phyloP scores from a whole-genome alignment of 1,139 yeast species.

The Saccharomyces hybrid region DNA sequence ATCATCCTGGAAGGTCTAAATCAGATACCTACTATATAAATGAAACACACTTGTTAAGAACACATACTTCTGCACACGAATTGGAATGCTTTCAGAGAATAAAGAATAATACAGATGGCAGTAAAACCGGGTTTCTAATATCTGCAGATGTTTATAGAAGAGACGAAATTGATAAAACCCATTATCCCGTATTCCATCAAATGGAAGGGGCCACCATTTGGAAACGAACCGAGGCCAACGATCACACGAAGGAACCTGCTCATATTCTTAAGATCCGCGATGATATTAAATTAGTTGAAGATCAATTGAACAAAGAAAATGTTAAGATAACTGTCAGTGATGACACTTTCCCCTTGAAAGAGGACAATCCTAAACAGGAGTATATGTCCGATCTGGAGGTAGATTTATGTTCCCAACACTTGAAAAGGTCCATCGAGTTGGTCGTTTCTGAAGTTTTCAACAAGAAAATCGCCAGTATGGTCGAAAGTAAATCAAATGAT shows the following conservation, averaged over 20 bases:
- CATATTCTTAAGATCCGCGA: slow-evolving; percentile 28
- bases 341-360: slow-evolving; percentile 38
- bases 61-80: slow-evolving; percentile 98
- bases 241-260: slow-evolving; percentile 9
- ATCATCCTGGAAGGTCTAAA: slow-evolving; percentile 89
- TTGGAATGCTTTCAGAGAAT: slow-evolving; percentile 55
- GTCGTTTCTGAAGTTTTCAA: slow-evolving; percentile 79
- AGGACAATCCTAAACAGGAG: slow-evolving; percentile 62
- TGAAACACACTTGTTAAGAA: slow-evolving; percentile 59
- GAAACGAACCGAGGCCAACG: slow-evolving; percentile 37
- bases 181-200: slow-evolving; percentile 95
- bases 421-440: slow-evolving; percentile 78
- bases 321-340: slow-evolving; percentile 58
- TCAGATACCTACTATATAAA: slow-evolving; percentile 91
- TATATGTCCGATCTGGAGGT: slow-evolving; percentile 66
- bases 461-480: slow-evolving; percentile 54
- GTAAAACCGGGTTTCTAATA: slow-evolving; percentile 83
- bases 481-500: slow-evolving; percentile 42
- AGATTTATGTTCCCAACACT: slow-evolving; percentile 61
- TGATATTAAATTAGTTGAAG: slow-evolving; percentile 31
- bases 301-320: slow-evolving; percentile 44
- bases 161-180: slow-evolving; percentile 92
- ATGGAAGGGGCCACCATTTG: slow-evolving; percentile 94
- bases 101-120: slow-evolving; percentile 33
- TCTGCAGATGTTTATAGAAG: slow-evolving; percentile 94